phyloP scores from a whole-genome alignment of 2,329 filamentous ascomycete genomes.

The Neofusicoccum sp. region DNA sequence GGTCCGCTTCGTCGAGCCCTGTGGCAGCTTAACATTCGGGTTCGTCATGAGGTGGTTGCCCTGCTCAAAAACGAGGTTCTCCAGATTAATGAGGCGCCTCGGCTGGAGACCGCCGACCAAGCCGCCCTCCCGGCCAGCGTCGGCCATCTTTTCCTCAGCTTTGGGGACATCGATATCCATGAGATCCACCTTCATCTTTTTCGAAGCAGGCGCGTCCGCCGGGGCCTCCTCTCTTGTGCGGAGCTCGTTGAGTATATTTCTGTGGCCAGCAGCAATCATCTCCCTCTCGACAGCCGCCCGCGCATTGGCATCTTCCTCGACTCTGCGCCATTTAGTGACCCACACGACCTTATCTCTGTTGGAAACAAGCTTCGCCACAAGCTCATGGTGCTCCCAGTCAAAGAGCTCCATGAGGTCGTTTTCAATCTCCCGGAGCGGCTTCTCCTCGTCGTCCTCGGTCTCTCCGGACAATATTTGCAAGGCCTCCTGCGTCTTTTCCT shows the following conservation, averaged over 20 bases:
- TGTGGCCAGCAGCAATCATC: slow-evolving; percentile 85
- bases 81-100: slow-evolving; percentile 83
- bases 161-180: slow-evolving; percentile 85
- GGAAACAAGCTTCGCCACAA: slow-evolving; percentile 85
- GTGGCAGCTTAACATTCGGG: slow-evolving; percentile 86
- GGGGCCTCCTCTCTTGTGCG: slow-evolving; percentile 65
- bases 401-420: slow-evolving; percentile 99
- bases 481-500: slow-evolving; percentile 85
- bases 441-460: slow-evolving; percentile 75
- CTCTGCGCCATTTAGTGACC: slow-evolving; percentile 83
- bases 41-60: slow-evolving; percentile 99
- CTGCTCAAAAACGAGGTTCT: slow-evolving; percentile 95
- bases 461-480: slow-evolving; percentile 78
- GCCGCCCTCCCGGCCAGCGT: slow-evolving; percentile 41
- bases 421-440: slow-evolving; percentile 86
- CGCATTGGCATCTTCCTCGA: slow-evolving; percentile 72
- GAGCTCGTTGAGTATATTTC: slow-evolving; percentile 84
- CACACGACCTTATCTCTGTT: slow-evolving; percentile 95
- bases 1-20: slow-evolving; percentile 89
- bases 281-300: slow-evolving; percentile 79
- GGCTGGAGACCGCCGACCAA: slow-evolving; percentile 83
- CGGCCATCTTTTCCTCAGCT: slow-evolving; percentile 50
- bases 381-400: slow-evolving; percentile 92
- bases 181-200: slow-evolving; percentile 77
- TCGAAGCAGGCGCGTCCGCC: slow-evolving; percentile 58